A percentile compares a stretch with the other conserved stretches of the same genome.
Conservation (phyloP, 2,329 filamentous ascomycete genomes). For the Aspergillus calidoustus region DNA sequence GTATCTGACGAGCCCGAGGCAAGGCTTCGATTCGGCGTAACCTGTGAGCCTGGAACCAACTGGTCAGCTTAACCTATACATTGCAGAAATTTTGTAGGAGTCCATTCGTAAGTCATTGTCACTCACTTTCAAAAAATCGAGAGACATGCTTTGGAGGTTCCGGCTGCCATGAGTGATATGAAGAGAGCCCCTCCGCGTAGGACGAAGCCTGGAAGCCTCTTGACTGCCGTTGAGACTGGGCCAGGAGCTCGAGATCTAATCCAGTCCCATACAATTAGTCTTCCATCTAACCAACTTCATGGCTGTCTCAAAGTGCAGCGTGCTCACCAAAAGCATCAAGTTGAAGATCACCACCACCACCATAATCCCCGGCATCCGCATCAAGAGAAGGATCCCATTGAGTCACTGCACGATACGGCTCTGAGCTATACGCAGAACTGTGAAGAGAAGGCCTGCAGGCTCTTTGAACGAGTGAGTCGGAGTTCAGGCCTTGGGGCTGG, state of each 20-base stretch:
- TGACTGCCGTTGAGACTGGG: conserved; percentile 32
- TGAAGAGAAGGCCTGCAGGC: conserved; percentile 22
- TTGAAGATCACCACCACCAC: conserved; percentile 32
- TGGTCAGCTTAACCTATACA: neutral
- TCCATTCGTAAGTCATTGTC: neutral
- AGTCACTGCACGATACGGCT: neutral
- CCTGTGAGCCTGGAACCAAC: conserved; percentile 21
- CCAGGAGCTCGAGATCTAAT: conserved; percentile 44
- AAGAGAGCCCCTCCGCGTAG: neutral
- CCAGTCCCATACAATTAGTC: conserved; percentile 4
- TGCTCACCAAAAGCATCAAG: conserved; percentile 57
- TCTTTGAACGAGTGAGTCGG: conserved; percentile 31
- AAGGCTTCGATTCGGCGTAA: conserved; percentile 27
- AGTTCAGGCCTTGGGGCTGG: conserved; percentile 25
- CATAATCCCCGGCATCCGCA: conserved; percentile 26
- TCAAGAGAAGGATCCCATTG: conserved; percentile 1
- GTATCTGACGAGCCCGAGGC: conserved; percentile 36
- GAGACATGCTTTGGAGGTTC: conserved; percentile 26
- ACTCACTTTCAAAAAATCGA: conserved; percentile 38
- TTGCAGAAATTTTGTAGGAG: neutral
- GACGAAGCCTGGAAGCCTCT: conserved; percentile 12
- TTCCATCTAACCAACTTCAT: neutral
- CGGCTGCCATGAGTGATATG: neutral
- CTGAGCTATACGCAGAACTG: conserved; percentile 5
- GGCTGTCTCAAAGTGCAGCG: neutral